These are phyloP conservation scores for Lachancea dasiensis DNA, from an alignment of 805 yeast genomes.

Conservation along the genomic window DNA sequence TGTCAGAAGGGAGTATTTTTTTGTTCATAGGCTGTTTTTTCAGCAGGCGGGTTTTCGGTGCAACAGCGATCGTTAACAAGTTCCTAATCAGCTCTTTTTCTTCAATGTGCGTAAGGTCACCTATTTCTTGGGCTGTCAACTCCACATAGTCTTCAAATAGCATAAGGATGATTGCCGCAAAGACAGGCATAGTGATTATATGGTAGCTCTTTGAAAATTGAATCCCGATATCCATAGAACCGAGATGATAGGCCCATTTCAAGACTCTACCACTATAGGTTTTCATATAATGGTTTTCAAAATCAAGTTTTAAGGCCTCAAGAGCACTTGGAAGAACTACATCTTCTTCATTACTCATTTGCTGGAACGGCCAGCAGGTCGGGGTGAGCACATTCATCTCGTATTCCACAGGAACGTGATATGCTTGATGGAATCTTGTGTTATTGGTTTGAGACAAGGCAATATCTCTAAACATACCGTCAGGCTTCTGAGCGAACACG, in stretches of 20 bases:
- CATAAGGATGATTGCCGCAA: slow-evolving; percentile 71
- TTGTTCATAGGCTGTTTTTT: slow-evolving; percentile 69
- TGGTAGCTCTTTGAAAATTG: slow-evolving; percentile 64
- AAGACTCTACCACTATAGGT: slow-evolving; percentile 54
- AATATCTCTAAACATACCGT: slow-evolving; percentile 83
- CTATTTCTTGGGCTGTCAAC: slow-evolving; percentile 57
- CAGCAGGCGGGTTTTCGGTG: slow-evolving; percentile 73
- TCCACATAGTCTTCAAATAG: slow-evolving; percentile 56
- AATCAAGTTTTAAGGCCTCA: slow-evolving; percentile 37
- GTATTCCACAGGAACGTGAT: slow-evolving; percentile 28
- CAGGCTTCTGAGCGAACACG: slow-evolving; percentile 69
- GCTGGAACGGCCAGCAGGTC: slow-evolving; percentile 62
- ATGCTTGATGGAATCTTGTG: slow-evolving; percentile 31
- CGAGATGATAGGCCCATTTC: slow-evolving; percentile 78
- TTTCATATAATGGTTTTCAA: slow-evolving; percentile 45
- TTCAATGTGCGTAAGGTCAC: slow-evolving; percentile 64
- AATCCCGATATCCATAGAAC: slow-evolving; percentile 73
- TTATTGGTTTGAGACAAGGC: slow-evolving; percentile 48
- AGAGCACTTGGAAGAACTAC: slow-evolving; percentile 41
- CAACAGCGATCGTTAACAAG: slow-evolving; percentile 76
- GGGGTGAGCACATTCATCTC: slow-evolving; percentile 52
- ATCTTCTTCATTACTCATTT: slow-evolving; percentile 31
- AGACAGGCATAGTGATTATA: slow-evolving; percentile 73
- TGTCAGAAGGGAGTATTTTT: slow-evolving; percentile 57
- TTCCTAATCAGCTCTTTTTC: slow-evolving; percentile 67